These are phyloP conservation scores for Diaporthe sp. DNA, from an alignment of 2,329 filamentous ascomycete species.

Conservation along the genomic window DNA sequence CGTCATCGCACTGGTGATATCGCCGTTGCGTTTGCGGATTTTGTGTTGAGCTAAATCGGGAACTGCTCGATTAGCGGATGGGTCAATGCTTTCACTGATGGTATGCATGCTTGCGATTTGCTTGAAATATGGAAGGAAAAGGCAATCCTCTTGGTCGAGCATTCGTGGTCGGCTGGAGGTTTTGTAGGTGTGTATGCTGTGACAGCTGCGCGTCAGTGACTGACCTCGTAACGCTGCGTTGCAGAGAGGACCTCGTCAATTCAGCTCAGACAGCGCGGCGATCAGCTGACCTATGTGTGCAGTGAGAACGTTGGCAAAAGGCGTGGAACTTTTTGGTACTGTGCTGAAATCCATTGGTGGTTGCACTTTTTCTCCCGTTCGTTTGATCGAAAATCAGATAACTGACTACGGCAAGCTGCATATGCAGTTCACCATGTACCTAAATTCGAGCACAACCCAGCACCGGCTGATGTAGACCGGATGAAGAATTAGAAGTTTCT, in stretches of 20 bases:
- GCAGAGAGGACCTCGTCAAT: neutral
- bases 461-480: neutral
- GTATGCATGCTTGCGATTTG: neutral
- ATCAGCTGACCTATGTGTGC: neutral
- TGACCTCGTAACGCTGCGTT: neutral
- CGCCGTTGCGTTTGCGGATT: neutral
- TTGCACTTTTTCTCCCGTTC: neutral
- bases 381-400: neutral
- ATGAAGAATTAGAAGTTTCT: neutral
- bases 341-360: neutral
- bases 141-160: neutral
- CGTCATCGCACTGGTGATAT: neutral
- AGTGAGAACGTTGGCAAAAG: neutral
- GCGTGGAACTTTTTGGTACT: neutral
- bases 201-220: neutral
- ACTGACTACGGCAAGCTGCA: conserved; percentile 9
- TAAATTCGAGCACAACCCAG: neutral
- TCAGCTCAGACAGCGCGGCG: neutral
- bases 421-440: neutral
- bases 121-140: neutral
- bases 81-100: neutral
- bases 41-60: neutral
- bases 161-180: too few species aligned
- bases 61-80: neutral
- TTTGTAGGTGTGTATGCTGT: neutral